Percentiles rank a stretch among this genome's conserved stretches.
Conservation (phyloP, 106 monocot species). For the Dendrobium huoshanense region DNA sequence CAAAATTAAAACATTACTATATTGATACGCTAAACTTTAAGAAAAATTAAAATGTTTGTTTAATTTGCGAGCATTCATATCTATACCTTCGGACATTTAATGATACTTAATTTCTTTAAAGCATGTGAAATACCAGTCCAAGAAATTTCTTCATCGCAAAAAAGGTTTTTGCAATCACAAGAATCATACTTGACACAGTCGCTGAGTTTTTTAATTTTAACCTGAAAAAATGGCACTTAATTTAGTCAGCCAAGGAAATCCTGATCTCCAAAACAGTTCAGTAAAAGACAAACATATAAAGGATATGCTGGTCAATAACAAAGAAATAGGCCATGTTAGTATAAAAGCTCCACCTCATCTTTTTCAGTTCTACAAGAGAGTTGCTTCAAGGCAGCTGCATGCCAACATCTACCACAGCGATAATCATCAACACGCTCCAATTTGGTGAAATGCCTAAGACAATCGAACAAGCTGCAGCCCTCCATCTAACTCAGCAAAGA, state of each 20-base stretch:
- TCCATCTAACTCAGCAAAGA: slow-evolving; percentile 42
- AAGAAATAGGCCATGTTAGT: neutral
- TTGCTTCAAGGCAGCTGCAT: slow-evolving; percentile 53
- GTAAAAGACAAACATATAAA: neutral
- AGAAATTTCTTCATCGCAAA: slow-evolving; percentile 36
- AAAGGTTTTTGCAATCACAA: slow-evolving; percentile 63
- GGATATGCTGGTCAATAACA: neutral
- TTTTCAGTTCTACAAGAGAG: slow-evolving; percentile 35
- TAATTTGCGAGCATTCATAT: neutral
- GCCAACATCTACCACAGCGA: slow-evolving; percentile 70
- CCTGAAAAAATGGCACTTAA: slow-evolving; percentile 25
- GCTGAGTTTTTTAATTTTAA: slow-evolving; percentile 38
- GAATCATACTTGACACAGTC: slow-evolving; percentile 57
- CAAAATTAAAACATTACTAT: neutral
- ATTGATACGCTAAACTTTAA: neutral
- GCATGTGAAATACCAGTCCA: slow-evolving; percentile 45
- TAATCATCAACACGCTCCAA: slow-evolving; percentile 64
- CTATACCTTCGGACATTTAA: slow-evolving; percentile 63
- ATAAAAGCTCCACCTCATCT: slow-evolving; percentile 52
- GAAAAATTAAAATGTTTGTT: neutral
- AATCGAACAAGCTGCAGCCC: slow-evolving; percentile 61
- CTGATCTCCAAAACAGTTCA: neutral
- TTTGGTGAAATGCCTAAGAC: slow-evolving; percentile 55
- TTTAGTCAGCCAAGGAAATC: slow-evolving; percentile 2
- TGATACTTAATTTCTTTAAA: slow-evolving; percentile 56